Conservation (phyloP, 2,329 filamentous ascomycete species). For the Ophiocordyceps sinensis region DNA sequence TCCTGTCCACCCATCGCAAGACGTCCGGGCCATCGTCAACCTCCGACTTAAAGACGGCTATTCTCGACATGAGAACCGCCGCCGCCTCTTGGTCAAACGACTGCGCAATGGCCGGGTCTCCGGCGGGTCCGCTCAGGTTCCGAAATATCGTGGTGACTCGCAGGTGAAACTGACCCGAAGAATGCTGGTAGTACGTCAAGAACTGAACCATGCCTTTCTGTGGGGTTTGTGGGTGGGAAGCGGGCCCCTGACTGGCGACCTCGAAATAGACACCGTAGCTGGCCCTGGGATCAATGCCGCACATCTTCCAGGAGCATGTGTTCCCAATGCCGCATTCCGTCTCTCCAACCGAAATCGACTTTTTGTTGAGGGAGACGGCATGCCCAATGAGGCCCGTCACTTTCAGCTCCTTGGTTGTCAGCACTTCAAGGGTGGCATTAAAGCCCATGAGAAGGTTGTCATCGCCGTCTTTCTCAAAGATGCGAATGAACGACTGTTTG, state of each 20-base stretch:
- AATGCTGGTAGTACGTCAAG: conserved; percentile 96
- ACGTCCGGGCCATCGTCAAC: conserved; percentile 98
- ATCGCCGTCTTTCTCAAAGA: conserved; percentile 92
- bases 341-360: conserved; percentile 90
- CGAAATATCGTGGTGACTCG: conserved; percentile 88
- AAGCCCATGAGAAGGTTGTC: conserved; percentile 97
- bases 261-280: conserved; percentile 98
- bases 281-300: conserved; percentile 83
- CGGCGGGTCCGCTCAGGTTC: conserved; percentile 82
- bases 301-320: conserved; percentile 99
- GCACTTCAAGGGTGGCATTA: conserved; percentile 86
- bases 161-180: conserved; percentile 88
- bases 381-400: conserved; percentile 95
- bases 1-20: conserved; percentile 92
- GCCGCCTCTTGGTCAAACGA: conserved; percentile 98
- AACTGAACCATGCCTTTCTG: conserved; percentile 97
- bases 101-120: conserved; percentile 87
- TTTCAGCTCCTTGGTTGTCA: conserved; percentile 96
- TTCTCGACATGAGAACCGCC: conserved; percentile 96
- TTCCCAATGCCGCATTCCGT: conserved; percentile 98
- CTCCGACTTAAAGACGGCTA: conserved; percentile 97
- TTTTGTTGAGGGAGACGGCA: conserved; percentile 94
- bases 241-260: conserved; percentile 84
- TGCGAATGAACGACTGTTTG: conserved; percentile 92
- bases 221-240: conserved; percentile 70